phyloP scores from a whole-genome alignment of 352 stramenopile genomes.

The Blastocystis hominis region DNA sequence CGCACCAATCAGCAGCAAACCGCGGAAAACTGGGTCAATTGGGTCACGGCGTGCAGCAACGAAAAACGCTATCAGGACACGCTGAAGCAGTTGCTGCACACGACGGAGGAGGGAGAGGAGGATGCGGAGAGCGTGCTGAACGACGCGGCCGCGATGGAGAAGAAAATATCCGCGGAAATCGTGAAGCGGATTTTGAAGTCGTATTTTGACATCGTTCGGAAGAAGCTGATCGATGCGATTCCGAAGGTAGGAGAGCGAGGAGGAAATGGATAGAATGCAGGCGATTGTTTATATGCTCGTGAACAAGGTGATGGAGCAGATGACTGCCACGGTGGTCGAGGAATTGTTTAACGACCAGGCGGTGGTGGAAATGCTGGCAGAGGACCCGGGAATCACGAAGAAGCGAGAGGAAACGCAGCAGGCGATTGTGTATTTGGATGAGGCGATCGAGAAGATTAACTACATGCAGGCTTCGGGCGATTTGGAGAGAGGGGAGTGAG shows the following conservation, averaged over 20 bases:
- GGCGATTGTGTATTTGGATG: not conserved
- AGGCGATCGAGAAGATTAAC: constrained; percentile 5
- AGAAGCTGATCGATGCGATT: constrained; percentile 96
- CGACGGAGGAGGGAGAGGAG: not conserved
- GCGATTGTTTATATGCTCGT: constrained; percentile 74
- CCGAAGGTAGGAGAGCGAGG: constrained; percentile 76
- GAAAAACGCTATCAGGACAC: not conserved
- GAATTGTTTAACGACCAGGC: constrained; percentile 54
- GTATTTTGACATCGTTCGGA: constrained; percentile 96
- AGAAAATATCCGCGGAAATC: constrained; percentile 86
- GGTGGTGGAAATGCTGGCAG: constrained; percentile 42
- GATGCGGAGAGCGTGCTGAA: not conserved
- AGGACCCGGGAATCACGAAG: not conserved
- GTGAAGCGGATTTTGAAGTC: constrained; percentile 74
- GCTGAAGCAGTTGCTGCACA: not conserved
- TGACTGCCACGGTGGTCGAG: constrained; percentile 73
- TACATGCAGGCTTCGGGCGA: not conserved
- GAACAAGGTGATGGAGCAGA: constrained; percentile 81
- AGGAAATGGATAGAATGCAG: constrained; percentile 90
- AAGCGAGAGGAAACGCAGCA: not conserved
- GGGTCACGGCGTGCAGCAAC: not conserved
- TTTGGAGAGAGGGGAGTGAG: not conserved
- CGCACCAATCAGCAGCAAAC: not conserved
- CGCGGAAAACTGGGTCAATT: not conserved
- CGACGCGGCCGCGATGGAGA: not conserved